These are phyloP conservation scores for Musa schizocarpa DNA, from an alignment of 176 grass and related monocot genomes.

Conservation along the genomic window DNA sequence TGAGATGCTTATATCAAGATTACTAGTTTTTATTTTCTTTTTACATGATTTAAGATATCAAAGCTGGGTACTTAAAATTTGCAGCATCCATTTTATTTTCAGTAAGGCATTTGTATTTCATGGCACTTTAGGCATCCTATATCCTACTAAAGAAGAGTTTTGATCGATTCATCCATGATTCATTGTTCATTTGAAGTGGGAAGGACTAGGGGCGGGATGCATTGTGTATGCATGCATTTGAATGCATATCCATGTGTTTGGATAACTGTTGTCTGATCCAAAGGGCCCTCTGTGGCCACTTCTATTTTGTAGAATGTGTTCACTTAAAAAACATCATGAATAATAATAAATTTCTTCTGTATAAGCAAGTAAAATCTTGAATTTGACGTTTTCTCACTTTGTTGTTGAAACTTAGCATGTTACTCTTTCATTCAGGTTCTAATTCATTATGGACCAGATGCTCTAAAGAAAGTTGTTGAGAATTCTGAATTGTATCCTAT, in stretches of 20 bases:
- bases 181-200: too few species aligned
- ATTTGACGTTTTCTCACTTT: not conserved
- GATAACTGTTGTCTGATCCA: not conserved
- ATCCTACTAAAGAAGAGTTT: too few species aligned
- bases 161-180: too few species aligned
- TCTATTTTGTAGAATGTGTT: not conserved
- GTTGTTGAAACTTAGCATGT: conserved; percentile 2
- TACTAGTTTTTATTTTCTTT: too few species aligned
- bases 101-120: too few species aligned
- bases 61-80: too few species aligned
- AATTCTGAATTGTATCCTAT: conserved; percentile 79
- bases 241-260: not conserved
- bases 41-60: too few species aligned
- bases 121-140: too few species aligned
- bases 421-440: conserved; percentile 52
- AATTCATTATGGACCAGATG: conserved; percentile 66
- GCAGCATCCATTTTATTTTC: too few species aligned
- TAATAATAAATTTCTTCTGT: not conserved
- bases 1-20: too few species aligned
- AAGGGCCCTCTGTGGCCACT: not conserved
- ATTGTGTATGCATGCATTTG: not conserved
- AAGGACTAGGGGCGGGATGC: too few species aligned
- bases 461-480: conserved; percentile 65
- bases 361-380: not conserved
- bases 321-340: not conserved